Evolutionary conservation across 352 stramenopile species (phyloP), one percentile per base, ranked within the genome.

Genomic region (Lagenidium sp.): DNA sequence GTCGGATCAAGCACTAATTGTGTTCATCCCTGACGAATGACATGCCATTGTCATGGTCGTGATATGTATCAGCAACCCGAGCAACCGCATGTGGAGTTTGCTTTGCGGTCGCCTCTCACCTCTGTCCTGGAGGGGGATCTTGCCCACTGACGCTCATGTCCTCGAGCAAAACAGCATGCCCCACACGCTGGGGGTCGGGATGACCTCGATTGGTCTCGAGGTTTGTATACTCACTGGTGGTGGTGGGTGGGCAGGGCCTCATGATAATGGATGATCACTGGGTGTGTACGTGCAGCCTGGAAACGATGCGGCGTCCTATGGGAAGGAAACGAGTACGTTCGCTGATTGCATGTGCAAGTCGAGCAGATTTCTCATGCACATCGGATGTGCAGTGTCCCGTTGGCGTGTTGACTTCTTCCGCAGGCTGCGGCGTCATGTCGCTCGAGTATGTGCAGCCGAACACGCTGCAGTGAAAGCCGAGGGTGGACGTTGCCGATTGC

Each of bases 1-100:
- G 12, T 40, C 10, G 7, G 8, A 23, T 49, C 29, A 19, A 4
- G 22, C 18, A 11, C n/a, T n/a, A 19, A 13, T 25, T 6, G 15
- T 4, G 15, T 25, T 4, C 6, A 26, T 16, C 20, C n/a, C 6
- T 29, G 36, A 32, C 20, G 15, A 13, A 22, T 5, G 31, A 40
- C 20, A 16, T 3, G 32, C n/a, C n/a, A 8, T 8, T 19, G 15
- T 15, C 11, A 35, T 35, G 29, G 10, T 35, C 29, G 29, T 35
- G 29, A 35, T 15, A 15, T 15, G 29, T 15, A 15, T 35, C 40
- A 91, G 77, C 49, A 95, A 95, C 41, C 85, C 85, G 8, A 91
- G 55, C 18, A 95, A 95, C 51, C 79, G 80, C 23, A 89, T 95
- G 69, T 95, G 84, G 85, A 85, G 72, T 37, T 48, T 95, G 36